These are phyloP conservation scores for Gastrolobium villosum DNA, from an alignment of 306 rosid species.

Conservation along the genomic window DNA sequence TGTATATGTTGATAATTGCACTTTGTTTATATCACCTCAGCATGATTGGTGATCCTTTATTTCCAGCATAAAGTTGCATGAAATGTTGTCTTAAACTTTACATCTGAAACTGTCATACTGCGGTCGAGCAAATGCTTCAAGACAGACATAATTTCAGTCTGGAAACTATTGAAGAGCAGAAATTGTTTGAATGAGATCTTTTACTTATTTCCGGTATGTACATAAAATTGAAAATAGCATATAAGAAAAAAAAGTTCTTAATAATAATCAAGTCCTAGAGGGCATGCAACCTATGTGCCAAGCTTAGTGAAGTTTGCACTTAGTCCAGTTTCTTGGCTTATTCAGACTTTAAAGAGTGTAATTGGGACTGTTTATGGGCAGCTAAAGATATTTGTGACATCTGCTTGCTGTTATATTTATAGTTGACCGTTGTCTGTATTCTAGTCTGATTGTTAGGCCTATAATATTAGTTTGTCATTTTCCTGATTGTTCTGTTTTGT, in stretches of 20 bases:
- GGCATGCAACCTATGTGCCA: background rate
- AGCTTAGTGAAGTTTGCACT: conserved; percentile 2
- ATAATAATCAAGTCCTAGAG: background rate
- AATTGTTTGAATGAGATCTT: conserved; percentile 13
- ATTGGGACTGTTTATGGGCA: background rate
- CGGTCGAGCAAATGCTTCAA: conserved; percentile 1
- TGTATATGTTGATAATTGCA: background rate
- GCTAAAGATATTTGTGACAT: conserved; percentile 23
- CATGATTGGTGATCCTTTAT: background rate
- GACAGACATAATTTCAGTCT: background rate
- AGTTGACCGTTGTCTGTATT: background rate
- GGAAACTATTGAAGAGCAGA: background rate
- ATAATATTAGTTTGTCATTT: background rate
- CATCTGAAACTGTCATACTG: background rate
- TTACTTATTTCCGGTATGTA: background rate
- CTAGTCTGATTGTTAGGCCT: background rate
- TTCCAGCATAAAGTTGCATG: background rate
- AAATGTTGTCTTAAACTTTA: conserved; percentile 5
- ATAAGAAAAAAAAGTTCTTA: background rate
- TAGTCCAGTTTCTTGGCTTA: background rate
- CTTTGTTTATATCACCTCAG: background rate
- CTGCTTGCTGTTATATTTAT: background rate
- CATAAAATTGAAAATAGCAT: too few relatives aligned
- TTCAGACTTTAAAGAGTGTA: background rate
- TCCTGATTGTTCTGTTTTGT: conserved; percentile 1